A percentile compares a stretch with the other conserved stretches of the same genome.
phyloP scores from a whole-genome alignment of 2,329 filamentous ascomycete genomes.

The Magnaporthiopsis rhizophila region DNA sequence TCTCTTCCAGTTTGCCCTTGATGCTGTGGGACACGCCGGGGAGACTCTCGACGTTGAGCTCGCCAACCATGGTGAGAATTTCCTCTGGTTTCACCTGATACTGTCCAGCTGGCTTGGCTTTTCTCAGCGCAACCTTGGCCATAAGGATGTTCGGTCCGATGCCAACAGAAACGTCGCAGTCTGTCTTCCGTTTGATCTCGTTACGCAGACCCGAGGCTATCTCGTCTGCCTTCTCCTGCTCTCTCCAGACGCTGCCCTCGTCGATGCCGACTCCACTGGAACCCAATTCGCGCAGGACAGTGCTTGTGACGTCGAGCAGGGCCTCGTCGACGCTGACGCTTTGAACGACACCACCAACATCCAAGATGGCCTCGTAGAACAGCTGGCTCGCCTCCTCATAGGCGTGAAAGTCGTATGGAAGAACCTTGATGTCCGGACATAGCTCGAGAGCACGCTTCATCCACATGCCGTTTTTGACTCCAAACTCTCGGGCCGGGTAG shows the following conservation, averaged over 20 bases:
- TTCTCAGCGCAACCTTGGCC: conserved; percentile 83
- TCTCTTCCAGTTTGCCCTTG: conserved; percentile 76
- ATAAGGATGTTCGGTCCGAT: conserved; percentile 86
- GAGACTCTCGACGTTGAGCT: conserved; percentile 69
- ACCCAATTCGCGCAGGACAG: conserved; percentile 57
- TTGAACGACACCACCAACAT: conserved; percentile 75
- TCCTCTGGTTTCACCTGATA: conserved; percentile 79
- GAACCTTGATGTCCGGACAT: conserved; percentile 76
- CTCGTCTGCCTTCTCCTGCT: conserved; percentile 70
- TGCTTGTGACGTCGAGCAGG: conserved; percentile 69
- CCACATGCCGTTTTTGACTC: conserved; percentile 98
- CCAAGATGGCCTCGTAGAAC: conserved; percentile 81
- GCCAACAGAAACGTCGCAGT: conserved; percentile 83
- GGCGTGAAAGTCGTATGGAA: conserved; percentile 92
- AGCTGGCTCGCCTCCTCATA: conserved; percentile 85
- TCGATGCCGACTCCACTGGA: conserved; percentile 57
- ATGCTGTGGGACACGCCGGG: conserved; percentile 92
- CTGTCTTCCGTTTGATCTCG: conserved; percentile 65
- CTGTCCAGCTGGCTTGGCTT: conserved; percentile 91
- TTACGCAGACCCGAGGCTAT: conserved; percentile 61
- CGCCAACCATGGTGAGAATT: conserved; percentile 66
- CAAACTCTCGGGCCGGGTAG: conserved; percentile 77
- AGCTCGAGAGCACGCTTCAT: conserved; percentile 83
- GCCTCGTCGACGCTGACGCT: conserved; percentile 97
- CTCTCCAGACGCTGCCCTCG: conserved; percentile 64